Evolutionary conservation across 768 basidiomycete genomes (phyloP).

Genomic region (Tylopilus sp.): DNA sequence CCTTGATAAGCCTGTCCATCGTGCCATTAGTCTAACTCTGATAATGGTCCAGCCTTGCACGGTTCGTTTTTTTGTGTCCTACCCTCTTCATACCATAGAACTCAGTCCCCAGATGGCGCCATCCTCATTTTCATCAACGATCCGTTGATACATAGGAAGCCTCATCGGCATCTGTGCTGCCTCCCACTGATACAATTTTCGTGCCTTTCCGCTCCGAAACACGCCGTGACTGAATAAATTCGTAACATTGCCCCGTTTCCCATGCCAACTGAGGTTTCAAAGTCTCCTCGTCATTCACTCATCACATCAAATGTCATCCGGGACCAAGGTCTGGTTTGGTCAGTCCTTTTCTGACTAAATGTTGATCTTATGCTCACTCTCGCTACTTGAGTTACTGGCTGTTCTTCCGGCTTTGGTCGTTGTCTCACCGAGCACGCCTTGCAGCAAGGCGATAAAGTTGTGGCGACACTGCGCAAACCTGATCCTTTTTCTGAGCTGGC

Average conservation of each 20-base stretch:
- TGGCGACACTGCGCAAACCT: slow-evolving; percentile 44
- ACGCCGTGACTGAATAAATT: neutral
- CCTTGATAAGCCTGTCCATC: no score
- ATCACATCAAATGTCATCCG: neutral
- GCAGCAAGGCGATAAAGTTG: slow-evolving; percentile 34
- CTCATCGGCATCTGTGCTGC: no score
- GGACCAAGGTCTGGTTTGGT: slow-evolving; percentile 24
- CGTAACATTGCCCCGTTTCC: neutral
- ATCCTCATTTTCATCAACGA: no score
- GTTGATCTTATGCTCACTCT: neutral
- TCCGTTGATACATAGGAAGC: no score
- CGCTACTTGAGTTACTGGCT: slow-evolving; percentile 37
- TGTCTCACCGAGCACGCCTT: slow-evolving; percentile 31
- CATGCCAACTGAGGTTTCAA: neutral
- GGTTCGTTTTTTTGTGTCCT: no score
- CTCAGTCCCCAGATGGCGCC: no score
- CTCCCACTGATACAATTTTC: no score
- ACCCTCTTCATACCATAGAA: no score
- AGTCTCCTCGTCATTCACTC: neutral
- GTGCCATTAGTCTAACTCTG: no score
- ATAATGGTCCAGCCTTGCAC: no score
- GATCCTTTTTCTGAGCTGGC: slow-evolving; percentile 27
- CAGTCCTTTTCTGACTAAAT: neutral
- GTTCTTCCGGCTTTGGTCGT: slow-evolving; percentile 40
- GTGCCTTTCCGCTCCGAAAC: no score